Evolutionary conservation across 1,139 yeast genomes (phyloP).

Genomic region (Sugiyamaella pinicola): DNA sequence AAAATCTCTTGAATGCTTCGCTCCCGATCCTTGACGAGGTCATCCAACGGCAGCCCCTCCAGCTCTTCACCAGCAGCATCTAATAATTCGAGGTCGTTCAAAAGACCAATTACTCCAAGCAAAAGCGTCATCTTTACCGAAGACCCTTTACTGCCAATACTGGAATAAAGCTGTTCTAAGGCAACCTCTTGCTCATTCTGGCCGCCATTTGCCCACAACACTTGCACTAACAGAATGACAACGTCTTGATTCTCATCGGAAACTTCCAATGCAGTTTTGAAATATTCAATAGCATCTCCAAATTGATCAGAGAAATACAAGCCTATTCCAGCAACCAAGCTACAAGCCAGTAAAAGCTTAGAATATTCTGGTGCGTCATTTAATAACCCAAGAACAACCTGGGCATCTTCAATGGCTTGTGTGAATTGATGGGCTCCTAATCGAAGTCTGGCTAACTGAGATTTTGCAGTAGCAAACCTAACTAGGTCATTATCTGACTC

Average conservation of each 20-base stretch:
- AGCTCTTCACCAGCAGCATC: conserved; percentile 71
- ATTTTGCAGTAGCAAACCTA: conserved; percentile 60
- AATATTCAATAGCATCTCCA: conserved; percentile 65
- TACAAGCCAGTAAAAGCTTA: conserved; percentile 53
- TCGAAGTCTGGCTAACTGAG: conserved; percentile 69
- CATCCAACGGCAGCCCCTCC: conserved; percentile 51
- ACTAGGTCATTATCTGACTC: conserved; percentile 54
- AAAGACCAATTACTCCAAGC: conserved; percentile 80
- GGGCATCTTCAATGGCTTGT: conserved; percentile 62
- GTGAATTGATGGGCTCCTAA: conserved; percentile 61
- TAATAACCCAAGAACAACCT: conserved; percentile 56
- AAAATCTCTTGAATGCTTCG: conserved; percentile 52
- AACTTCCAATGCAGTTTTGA: conserved; percentile 60
- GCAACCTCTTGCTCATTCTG: conserved; percentile 76
- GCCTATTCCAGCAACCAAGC: conserved; percentile 70
- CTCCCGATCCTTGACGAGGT: conserved; percentile 53
- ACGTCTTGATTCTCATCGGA: conserved; percentile 61
- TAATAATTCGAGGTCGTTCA: conserved; percentile 59
- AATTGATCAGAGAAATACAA: conserved; percentile 64
- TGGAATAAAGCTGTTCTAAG: conserved; percentile 51
- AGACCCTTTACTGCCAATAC: conserved; percentile 61
- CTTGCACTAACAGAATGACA: conserved; percentile 75
- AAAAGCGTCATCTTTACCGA: conserved; percentile 66
- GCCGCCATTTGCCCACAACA: conserved; percentile 71
- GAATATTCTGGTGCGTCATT: conserved; percentile 45